Percentiles rank a stretch among this genome's conserved stretches.
phyloP scores from a whole-genome alignment of 306 rosid genomes.

The Abrus precatorius region DNA sequence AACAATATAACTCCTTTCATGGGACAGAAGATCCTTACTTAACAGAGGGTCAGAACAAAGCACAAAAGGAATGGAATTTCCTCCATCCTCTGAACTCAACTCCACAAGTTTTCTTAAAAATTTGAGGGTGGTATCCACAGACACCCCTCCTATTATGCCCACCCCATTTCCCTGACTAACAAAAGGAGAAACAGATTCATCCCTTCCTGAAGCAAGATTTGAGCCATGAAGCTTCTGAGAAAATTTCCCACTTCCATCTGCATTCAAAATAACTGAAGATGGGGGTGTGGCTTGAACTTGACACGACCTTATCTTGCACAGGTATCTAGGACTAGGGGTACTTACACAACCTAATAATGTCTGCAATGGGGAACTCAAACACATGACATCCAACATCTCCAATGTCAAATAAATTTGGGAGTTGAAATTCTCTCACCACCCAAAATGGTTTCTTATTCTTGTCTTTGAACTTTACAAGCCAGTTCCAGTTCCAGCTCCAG shows the following conservation, averaged over 20 bases:
- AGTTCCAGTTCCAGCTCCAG: slow-evolving; percentile 41
- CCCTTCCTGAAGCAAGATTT: slow-evolving; percentile 49
- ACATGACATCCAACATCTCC: slow-evolving; percentile 62
- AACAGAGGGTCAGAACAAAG: slow-evolving; percentile 74
- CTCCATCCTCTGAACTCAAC: slow-evolving; percentile 66
- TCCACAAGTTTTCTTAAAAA: slow-evolving; percentile 70
- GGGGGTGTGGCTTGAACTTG: slow-evolving; percentile 67
- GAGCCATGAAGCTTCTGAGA: slow-evolving; percentile 55
- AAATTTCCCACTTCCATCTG: slow-evolving; percentile 64
- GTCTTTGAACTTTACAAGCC: slow-evolving; percentile 31
- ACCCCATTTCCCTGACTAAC: slow-evolving; percentile 52
- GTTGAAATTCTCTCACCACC: not conserved
- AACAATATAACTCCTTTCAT: slow-evolving; percentile 60
- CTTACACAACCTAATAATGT: slow-evolving; percentile 51
- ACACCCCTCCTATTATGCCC: slow-evolving; percentile 83
- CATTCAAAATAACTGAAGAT: slow-evolving; percentile 56
- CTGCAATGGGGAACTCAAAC: slow-evolving; percentile 58
- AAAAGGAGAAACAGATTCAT: slow-evolving; percentile 53
- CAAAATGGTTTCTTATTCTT: not conserved
- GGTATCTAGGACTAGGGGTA: slow-evolving; percentile 49
- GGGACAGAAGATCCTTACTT: slow-evolving; percentile 61
- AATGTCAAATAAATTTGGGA: slow-evolving; percentile 1
- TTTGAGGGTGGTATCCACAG: slow-evolving; percentile 66
- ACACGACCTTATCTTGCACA: slow-evolving; percentile 53
- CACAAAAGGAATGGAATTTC: slow-evolving; percentile 63